Conservation (phyloP, 2,329 filamentous ascomycete genomes). For the Bipolaris bicolor region DNA sequence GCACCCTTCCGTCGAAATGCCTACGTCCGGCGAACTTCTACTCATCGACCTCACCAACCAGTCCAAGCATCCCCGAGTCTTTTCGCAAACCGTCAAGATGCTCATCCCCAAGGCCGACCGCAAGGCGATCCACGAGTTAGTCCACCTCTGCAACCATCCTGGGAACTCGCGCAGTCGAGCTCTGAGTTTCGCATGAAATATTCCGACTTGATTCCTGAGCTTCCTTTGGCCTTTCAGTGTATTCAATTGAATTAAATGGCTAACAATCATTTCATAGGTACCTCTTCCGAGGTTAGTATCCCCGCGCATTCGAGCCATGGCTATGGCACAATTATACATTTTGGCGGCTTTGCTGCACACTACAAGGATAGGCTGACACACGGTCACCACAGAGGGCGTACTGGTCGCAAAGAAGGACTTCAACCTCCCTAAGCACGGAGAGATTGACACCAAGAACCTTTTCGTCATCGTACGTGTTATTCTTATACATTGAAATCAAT, state of each 20-base stretch:
- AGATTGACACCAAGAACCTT: slow-evolving; percentile 99
- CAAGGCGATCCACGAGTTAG: slow-evolving; percentile 99
- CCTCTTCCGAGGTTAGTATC: slow-evolving; percentile 53
- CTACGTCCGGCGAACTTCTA: slow-evolving; percentile 19
- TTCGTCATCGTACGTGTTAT: slow-evolving; percentile 71
- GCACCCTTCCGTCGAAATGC: slow-evolving; percentile 24
- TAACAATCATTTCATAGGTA: slow-evolving; percentile 40
- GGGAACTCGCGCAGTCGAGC: slow-evolving; percentile 30
- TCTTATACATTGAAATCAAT: background rate
- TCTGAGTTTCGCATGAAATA: slow-evolving; percentile 37
- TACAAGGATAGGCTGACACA: slow-evolving; percentile 52
- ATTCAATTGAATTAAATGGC: slow-evolving; percentile 24
- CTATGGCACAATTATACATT: slow-evolving; percentile 47
- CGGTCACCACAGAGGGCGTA: slow-evolving; percentile 67
- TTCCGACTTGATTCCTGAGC: slow-evolving; percentile 40
- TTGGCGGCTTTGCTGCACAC: slow-evolving; percentile 43
- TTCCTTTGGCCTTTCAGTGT: slow-evolving; percentile 14
- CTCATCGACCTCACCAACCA: slow-evolving; percentile 26
- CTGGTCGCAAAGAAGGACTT: slow-evolving; percentile 99
- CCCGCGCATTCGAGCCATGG: slow-evolving; percentile 41
- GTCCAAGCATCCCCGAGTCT: slow-evolving; percentile 33
- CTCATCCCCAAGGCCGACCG: slow-evolving; percentile 99
- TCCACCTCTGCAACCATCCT: slow-evolving; percentile 55
- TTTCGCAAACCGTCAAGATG: slow-evolving; percentile 58
- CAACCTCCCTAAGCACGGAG: slow-evolving; percentile 95